Evolutionary conservation across 768 basidiomycete species (phyloP), one percentile per base, ranked within the genome.

Genomic region (Daedaleopsis nitida): DNA sequence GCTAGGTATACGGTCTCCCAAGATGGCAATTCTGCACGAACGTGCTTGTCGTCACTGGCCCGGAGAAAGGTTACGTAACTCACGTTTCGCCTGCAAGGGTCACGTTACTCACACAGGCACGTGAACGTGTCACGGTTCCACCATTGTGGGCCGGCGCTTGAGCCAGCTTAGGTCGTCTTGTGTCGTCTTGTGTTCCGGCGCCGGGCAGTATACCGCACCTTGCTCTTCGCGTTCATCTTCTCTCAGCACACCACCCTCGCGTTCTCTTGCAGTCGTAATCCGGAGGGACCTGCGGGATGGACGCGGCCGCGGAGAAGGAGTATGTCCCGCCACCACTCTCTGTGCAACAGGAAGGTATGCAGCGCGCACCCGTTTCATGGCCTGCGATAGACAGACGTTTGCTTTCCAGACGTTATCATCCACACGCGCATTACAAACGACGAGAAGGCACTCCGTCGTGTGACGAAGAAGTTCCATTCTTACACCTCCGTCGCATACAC

Each of bases 361-460:
- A 60, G 37, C 63, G 45, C 53, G 35, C 27, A 32, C 27, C 37
- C 23, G n/a, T 23, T 37, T 45, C 54, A 27, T 44, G 49, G 52
- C 34, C 14, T 21, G 32, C 55, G 45, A 19, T 44, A 53, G 23
- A 57, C 49, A 39, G 34, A 47, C 43, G 47, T 48, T 38, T 27
- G 48, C 35, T 44, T 64, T 56, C 21, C 65, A 94, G 92, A 94
- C 75, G 82, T 84, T 56, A 86, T 94, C 66, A 91, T 92, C 51
- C 86, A 89, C 69, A 82, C 88, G 1, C 85, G 92, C 55, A 92
- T 94, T 64, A 87, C 86, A 19, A 89, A 92, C 69, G 91, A 94
- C 66, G 91, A 94, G 74, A 84, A 89, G 14, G 84, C 86, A 23
- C 78, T 94, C 27, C 85, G 87, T 39, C 85, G 91, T 47, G 83